phyloP scores from a whole-genome alignment of 768 basidiomycete species.

The Amanita subjunquillea region DNA sequence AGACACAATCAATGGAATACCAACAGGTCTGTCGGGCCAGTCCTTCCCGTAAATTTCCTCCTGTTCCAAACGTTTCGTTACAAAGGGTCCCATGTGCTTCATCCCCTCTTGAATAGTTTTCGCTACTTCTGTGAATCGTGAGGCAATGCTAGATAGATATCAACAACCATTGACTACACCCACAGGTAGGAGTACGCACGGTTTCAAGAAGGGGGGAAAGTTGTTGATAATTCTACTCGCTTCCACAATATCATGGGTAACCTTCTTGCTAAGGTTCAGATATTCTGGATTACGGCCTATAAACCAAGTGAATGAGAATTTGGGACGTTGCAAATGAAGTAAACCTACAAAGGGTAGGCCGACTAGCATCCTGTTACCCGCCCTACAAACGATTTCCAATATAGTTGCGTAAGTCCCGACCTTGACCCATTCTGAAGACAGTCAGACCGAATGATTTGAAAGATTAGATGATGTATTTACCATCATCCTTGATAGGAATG shows the following conservation, averaged over 20 bases:
- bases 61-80: constrained; percentile 16
- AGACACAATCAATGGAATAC: background rate
- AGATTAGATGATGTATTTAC: no score
- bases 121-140: constrained; percentile 6
- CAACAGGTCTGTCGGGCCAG: constrained; percentile 21
- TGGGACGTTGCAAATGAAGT: background rate
- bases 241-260: constrained; percentile 8
- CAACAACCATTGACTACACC: background rate
- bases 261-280: constrained; percentile 9
- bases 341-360: constrained; percentile 16
- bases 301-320: background rate
- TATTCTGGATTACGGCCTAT: constrained; percentile 15
- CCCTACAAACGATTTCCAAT: constrained; percentile 13
- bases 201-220: constrained; percentile 15
- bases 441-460: background rate
- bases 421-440: constrained; percentile 9
- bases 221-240: constrained; percentile 13
- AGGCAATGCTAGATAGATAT: constrained; percentile 5
- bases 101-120: constrained; percentile 8
- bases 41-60: constrained; percentile 15
- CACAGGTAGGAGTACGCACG: constrained; percentile 7
- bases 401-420: constrained; percentile 8
- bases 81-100: constrained; percentile 17
- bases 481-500: no score
- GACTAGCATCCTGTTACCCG: constrained; percentile 15